phyloP scores from a whole-genome alignment of 2,329 filamentous ascomycete genomes.

The Sporothrix pseudoabietina region DNA sequence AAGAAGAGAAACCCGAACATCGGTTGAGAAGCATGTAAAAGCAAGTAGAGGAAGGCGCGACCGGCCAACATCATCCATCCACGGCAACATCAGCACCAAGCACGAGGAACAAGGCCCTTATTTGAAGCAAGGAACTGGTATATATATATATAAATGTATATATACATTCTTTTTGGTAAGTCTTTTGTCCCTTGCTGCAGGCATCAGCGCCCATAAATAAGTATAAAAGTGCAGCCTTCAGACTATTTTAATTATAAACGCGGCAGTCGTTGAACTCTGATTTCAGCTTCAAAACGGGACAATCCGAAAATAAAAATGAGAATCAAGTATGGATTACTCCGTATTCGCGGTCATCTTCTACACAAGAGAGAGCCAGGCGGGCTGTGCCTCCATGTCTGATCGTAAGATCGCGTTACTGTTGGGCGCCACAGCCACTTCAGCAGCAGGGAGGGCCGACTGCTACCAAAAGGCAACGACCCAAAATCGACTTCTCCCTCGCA shows the following conservation, averaged over 20 bases:
- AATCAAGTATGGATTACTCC: background rate
- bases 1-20: no score
- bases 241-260: background rate
- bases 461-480: background rate
- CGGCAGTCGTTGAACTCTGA: background rate
- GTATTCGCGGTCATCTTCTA: no score
- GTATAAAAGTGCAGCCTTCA: background rate
- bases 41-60: background rate
- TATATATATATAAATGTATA: no score
- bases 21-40: no score
- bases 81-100: background rate
- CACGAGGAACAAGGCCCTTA: background rate
- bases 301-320: background rate
- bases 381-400: background rate
- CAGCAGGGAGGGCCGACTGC: background rate
- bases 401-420: background rate
- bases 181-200: background rate
- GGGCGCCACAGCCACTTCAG: background rate
- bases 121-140: background rate
- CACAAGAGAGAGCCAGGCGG: background rate
- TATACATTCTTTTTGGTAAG: no score
- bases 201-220: background rate
- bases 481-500: background rate
- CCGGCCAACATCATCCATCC: background rate
- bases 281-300: background rate